Conservation (phyloP, 352 stramenopile species). For the Phytophthora syringae region DNA sequence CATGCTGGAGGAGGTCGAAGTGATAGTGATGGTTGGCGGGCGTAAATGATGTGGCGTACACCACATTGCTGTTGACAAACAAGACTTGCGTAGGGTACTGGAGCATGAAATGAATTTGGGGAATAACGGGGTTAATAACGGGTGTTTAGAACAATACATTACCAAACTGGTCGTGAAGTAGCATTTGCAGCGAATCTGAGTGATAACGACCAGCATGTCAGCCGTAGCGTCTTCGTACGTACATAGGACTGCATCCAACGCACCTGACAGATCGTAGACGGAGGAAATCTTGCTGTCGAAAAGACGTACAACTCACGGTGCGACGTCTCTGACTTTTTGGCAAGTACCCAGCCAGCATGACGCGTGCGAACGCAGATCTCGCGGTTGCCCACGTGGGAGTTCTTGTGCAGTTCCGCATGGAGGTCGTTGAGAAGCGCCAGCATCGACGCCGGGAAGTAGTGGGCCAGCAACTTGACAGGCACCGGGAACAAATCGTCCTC, state of each 20-base stretch:
- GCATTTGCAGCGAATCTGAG: slow-evolving; percentile 52
- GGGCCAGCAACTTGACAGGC: slow-evolving; percentile 45
- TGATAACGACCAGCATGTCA: slow-evolving; percentile 14
- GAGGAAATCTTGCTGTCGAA: slow-evolving; percentile 71
- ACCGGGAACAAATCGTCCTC: slow-evolving; percentile 57
- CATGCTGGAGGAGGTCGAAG: slow-evolving; percentile 37
- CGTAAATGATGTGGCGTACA: slow-evolving; percentile 6
- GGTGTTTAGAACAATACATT: slow-evolving; percentile 54
- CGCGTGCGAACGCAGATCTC: slow-evolving; percentile 67
- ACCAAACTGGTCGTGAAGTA: slow-evolving; percentile 61
- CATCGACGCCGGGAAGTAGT: slow-evolving; percentile 54
- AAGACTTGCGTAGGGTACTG: too few species aligned
- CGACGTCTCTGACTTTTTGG: slow-evolving; percentile 52
- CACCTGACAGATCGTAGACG: slow-evolving; percentile 59
- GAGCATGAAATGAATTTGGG: too few species aligned
- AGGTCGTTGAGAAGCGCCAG: slow-evolving; percentile 50
- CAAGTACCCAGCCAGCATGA: slow-evolving; percentile 62
- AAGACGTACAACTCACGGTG: slow-evolving; percentile 65
- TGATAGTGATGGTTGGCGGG: slow-evolving; percentile 2
- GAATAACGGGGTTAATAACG: too few species aligned
- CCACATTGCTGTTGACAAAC: too few species aligned
- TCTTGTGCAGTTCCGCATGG: slow-evolving; percentile 48
- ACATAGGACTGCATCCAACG: slow-evolving; percentile 1
- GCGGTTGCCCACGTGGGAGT: slow-evolving; percentile 32
- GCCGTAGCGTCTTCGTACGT: not conserved